Evolutionary conservation across 805 yeast genomes (phyloP).

Genomic region (Nakazawaea ishiwadae): DNA sequence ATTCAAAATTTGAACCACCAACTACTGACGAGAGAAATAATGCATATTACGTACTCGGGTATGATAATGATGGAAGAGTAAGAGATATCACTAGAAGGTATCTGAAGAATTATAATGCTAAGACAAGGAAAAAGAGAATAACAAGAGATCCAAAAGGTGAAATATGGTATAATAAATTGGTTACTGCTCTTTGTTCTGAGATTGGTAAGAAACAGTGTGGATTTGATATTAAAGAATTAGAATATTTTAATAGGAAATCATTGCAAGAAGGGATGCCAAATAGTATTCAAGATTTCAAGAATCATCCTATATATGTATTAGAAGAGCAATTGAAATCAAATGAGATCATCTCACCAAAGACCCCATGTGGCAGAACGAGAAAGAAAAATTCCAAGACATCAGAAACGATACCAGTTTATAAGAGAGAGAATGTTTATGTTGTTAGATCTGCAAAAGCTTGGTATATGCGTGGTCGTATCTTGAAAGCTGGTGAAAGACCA

Average conservation of each 20-base stretch:
- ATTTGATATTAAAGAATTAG: conserved; percentile 51
- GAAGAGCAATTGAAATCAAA: conserved; percentile 69
- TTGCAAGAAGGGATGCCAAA: conserved; percentile 84
- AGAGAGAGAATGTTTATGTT: conserved; percentile 55
- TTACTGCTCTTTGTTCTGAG: conserved; percentile 28
- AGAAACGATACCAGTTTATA: conserved; percentile 55
- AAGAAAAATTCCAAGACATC: conserved; percentile 36
- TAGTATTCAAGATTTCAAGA: conserved; percentile 73
- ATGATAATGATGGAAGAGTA: conserved; percentile 57
- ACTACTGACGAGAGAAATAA: conserved; percentile 49
- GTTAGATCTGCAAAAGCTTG: conserved; percentile 79
- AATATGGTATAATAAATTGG: conserved; percentile 55
- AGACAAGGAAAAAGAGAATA: conserved; percentile 69
- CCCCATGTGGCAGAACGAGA: conserved; percentile 70
- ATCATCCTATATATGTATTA: conserved; percentile 82
- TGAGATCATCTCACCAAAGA: conserved; percentile 67
- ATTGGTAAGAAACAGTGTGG: conserved; percentile 20
- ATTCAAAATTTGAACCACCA: conserved; percentile 71
- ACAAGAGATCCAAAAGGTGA: conserved; percentile 52
- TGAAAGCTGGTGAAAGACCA: conserved; percentile 69
- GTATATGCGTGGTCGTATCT: conserved; percentile 74
- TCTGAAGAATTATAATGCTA: conserved; percentile 64
- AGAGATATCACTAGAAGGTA: conserved; percentile 87
- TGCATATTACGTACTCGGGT: conserved; percentile 74
- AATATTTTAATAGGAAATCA: conserved; percentile 58